A percentile compares a stretch with the other conserved stretches of the same genome.
Conservation (phyloP, 768 basidiomycete genomes). For the Calocera cornea region DNA sequence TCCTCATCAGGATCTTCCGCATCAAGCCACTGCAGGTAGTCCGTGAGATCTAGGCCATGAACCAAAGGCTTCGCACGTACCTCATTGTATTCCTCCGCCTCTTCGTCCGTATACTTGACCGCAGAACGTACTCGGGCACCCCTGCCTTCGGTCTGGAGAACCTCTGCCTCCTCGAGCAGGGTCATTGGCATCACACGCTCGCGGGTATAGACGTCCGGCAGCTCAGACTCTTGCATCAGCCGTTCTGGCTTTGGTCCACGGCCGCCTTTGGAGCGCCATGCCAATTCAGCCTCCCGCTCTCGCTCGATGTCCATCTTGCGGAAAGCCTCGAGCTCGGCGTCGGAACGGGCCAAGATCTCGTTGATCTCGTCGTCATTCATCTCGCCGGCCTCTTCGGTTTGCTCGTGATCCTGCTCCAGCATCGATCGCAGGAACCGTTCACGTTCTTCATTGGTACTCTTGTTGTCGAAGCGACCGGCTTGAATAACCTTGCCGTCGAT, state of each 20-base stretch:
- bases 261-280: conserved; percentile 61
- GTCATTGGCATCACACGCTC: conserved; percentile 26
- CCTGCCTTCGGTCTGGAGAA: neutral
- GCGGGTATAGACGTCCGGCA: conserved; percentile 81
- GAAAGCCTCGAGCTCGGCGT: conserved; percentile 65
- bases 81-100: conserved; percentile 34
- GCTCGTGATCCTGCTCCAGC: conserved; percentile 78
- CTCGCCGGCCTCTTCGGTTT: conserved; percentile 78
- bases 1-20: neutral
- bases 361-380: conserved; percentile 95
- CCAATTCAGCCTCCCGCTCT: conserved; percentile 46
- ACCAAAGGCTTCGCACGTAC: too few relatives aligned
- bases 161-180: neutral
- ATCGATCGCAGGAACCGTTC: conserved; percentile 55
- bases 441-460: conserved; percentile 83
- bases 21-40: neutral
- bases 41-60: too few relatives aligned
- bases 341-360: conserved; percentile 73
- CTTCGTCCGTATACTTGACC: conserved; percentile 35
- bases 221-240: conserved; percentile 75
- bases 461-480: conserved; percentile 97
- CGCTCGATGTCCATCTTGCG: conserved; percentile 70
- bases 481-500: conserved; percentile 99
- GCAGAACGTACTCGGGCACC: neutral
- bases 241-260: conserved; percentile 62